phyloP scores from a whole-genome alignment of 176 grass and related monocot genomes.

The Eragrostis curvula region DNA sequence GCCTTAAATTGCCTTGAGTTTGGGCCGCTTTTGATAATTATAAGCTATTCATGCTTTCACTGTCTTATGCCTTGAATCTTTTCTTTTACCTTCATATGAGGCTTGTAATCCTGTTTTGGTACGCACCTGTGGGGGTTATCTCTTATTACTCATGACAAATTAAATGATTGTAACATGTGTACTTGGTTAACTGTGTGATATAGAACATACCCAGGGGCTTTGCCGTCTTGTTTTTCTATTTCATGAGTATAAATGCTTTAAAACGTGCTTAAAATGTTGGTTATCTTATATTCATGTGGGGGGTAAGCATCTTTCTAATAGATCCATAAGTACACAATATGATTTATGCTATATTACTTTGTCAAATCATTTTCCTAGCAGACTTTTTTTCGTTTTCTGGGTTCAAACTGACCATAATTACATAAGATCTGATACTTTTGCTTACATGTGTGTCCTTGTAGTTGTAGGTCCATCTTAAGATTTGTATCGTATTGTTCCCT shows the following conservation, averaged over 20 bases:
- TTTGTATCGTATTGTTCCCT: neutral
- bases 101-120: neutral
- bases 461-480: neutral
- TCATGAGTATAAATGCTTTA: neutral
- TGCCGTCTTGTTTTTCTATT: neutral
- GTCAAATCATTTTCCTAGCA: neutral
- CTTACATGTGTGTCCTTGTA: conserved; percentile 1
- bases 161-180: neutral
- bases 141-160: neutral
- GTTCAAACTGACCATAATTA: neutral
- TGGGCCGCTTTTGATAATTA: neutral
- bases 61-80: neutral
- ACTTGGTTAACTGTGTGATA: neutral
- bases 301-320: neutral
- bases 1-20: neutral
- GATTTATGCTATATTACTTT: neutral
- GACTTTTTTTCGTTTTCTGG: neutral
- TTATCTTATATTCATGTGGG: neutral
- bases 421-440: neutral
- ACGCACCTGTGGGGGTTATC: neutral
- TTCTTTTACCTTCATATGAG: neutral
- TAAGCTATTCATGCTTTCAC: neutral
- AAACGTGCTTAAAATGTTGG: neutral
- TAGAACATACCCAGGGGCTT: neutral
- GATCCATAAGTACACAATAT: neutral